Evolutionary conservation across 306 rosid species (phyloP).

Genomic region (Lithocarpus polystachyus): DNA sequence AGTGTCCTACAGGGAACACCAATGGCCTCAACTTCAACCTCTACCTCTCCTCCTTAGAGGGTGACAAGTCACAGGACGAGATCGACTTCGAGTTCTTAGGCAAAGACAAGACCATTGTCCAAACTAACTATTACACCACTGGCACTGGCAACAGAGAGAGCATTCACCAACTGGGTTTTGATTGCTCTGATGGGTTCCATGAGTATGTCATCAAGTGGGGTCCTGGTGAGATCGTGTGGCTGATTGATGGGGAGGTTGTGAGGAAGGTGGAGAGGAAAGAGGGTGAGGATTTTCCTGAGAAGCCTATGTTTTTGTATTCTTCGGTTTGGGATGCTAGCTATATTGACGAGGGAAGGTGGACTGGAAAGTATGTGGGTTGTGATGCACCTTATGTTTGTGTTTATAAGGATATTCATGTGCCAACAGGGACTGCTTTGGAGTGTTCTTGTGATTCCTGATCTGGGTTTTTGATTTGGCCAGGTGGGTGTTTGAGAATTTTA

Average conservation of each 20-base stretch:
- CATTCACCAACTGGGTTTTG: slow-evolving; percentile 46
- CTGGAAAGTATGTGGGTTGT: slow-evolving; percentile 45
- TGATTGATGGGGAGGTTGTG: slow-evolving; percentile 48
- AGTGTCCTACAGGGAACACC: slow-evolving; percentile 48
- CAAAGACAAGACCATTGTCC: slow-evolving; percentile 39
- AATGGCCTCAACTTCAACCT: slow-evolving; percentile 64
- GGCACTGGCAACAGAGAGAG: slow-evolving; percentile 46
- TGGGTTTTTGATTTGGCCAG: neutral
- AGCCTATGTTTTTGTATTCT: slow-evolving; percentile 61
- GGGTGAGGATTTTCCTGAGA: slow-evolving; percentile 39
- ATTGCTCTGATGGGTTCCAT: slow-evolving; percentile 52
- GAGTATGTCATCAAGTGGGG: slow-evolving; percentile 51
- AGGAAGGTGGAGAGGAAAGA: slow-evolving; percentile 43
- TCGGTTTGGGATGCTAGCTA: slow-evolving; percentile 62
- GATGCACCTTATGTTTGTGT: slow-evolving; percentile 62
- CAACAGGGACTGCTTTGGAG: slow-evolving; percentile 20
- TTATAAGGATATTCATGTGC: slow-evolving; percentile 58
- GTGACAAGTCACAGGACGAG: slow-evolving; percentile 67
- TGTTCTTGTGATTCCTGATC: slow-evolving; percentile 17
- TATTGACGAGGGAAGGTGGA: slow-evolving; percentile 51
- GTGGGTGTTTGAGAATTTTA: neutral
- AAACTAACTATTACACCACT: slow-evolving; percentile 35
- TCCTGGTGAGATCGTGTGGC: slow-evolving; percentile 42
- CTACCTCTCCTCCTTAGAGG: slow-evolving; percentile 62
- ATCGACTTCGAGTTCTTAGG: slow-evolving; percentile 71